Evolutionary conservation across 306 rosid genomes (phyloP), one percentile per base, ranked within the genome.

Genomic region (Senna tora): DNA sequence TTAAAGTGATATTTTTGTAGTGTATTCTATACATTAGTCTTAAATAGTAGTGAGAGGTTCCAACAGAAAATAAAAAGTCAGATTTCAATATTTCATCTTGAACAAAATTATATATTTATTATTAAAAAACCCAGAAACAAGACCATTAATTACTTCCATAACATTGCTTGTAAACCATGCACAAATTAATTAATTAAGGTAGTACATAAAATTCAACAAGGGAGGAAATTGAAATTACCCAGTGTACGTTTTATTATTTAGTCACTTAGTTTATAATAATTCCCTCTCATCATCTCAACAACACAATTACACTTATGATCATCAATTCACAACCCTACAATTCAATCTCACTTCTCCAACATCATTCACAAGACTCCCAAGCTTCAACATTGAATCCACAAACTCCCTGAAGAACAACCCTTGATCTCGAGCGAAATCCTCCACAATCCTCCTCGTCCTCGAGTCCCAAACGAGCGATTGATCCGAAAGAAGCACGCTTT

Each of bases 391-490:
- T 6, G 95, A 90, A 71, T 85, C 74, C 9, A 78, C 84, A 58
- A 92, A 92, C 76, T 83, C 88, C 43, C 73, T 73, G 61, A 88
- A 85, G 85, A 90, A 89, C 75, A 83, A 68, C 60, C 62, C 67
- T 64, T 88, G 94, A 60, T 92, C 84, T 54, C 62, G 73, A 1
- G 89, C 89, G 75, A 86, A 86, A n/a, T 86, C 81, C 57, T 87
- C 92, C 72, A 90, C 89, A 73, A 86, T 83, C 89, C 87, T 71
- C 68, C 74, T 80, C 46, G 88, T 92, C 76, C 95, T 83, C 71
- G 61, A 65, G 68, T 88, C 92, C 28, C 78, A 82, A 46, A 65
- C 64, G 70, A 92, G 72, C 43, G 89, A 77, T 75, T 90, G 96
- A 58, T 92, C 98, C 1, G 92, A 83, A 39, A 80, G 83, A 71